phyloP scores from a whole-genome alignment of 345 rosid species.

The Euclidium syriacum region DNA sequence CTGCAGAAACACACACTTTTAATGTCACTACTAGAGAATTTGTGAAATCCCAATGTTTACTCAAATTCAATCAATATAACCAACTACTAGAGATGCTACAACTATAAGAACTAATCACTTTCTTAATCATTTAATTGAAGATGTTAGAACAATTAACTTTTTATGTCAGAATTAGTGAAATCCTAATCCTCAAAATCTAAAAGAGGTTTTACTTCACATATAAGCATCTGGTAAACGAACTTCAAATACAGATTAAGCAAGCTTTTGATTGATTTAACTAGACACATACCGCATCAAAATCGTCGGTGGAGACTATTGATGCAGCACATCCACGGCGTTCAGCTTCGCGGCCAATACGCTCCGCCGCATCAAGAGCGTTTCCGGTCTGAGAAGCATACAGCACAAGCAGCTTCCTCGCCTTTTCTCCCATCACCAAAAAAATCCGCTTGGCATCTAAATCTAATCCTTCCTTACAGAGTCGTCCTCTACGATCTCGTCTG shows the following conservation, averaged over 20 bases:
- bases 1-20: slow-evolving; percentile 30
- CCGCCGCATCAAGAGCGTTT: slow-evolving; percentile 81
- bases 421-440: slow-evolving; percentile 49
- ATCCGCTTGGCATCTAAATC: slow-evolving; percentile 81
- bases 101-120: no score
- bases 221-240: not conserved
- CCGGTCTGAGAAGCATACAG: slow-evolving; percentile 86
- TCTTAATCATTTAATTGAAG: no score
- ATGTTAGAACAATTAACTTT: no score
- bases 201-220: not conserved
- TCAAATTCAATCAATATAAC: no score
- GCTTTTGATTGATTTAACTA: not conserved
- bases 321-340: slow-evolving; percentile 64
- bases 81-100: no score
- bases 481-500: slow-evolving; percentile 79
- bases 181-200: not conserved
- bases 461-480: slow-evolving; percentile 62
- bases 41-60: not conserved
- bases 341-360: slow-evolving; percentile 74
- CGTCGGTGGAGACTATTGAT: slow-evolving; percentile 46
- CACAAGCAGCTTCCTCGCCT: slow-evolving; percentile 39
- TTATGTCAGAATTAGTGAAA: no score
- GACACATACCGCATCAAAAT: slow-evolving; percentile 49
- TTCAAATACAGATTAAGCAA: not conserved
- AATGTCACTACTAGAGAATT: not conserved